Base-by-base conservation (phyloP, 441 rosid genomes). In the Viola pubescens region DNA sequence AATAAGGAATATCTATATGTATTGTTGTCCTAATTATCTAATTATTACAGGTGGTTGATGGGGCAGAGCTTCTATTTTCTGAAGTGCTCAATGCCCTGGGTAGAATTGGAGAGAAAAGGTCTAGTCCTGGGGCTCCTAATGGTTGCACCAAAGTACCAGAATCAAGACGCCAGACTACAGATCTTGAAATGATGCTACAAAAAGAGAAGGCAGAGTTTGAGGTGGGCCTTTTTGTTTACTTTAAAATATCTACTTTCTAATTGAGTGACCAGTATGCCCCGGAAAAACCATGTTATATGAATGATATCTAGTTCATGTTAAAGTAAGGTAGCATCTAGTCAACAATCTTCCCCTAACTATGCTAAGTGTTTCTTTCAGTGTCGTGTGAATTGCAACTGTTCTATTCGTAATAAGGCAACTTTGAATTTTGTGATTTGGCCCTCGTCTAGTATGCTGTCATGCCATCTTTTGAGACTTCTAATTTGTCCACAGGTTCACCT, bases 191-290 rank as follows among this genome's bases (percentile, higher is more conserved):
- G 69, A 60, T 82, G 77, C 63, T 91, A 54, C 88, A 83, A 59
- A 79, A 73, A 79, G 98, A 91, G 79, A 94, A 81, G 77, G 73
- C 67, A 56, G 98, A 94, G 65, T 87, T 87, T 41, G 85, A 87
- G 89, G 99, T 91, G 64, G 74, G 72, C 45, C 64, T 45, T 67
- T 65, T 60, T 64, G 34, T 67, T 46, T 50, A 10, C 61, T 45
- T 60, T 40, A n/a, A 47, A 39, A 16, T 50, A 26, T 54, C 39
- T 8, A 48, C 42, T 14, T 45, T 5, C 46, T 55, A 37, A 9
- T 41, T 45, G 13, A 12, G 5, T 11, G 44, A 48, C 10, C 45
- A 38, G 34, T 26, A 26, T 2, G 3, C 34, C 3, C 34, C 34
- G 3, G 34, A 26, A 26, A 26, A 26, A 26, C 34, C 3, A 26